A percentile compares a stretch with the other conserved stretches of the same genome.
These are phyloP conservation scores for Amanita fuliginea DNA, from an alignment of 768 basidiomycete species.

Conservation along the genomic window DNA sequence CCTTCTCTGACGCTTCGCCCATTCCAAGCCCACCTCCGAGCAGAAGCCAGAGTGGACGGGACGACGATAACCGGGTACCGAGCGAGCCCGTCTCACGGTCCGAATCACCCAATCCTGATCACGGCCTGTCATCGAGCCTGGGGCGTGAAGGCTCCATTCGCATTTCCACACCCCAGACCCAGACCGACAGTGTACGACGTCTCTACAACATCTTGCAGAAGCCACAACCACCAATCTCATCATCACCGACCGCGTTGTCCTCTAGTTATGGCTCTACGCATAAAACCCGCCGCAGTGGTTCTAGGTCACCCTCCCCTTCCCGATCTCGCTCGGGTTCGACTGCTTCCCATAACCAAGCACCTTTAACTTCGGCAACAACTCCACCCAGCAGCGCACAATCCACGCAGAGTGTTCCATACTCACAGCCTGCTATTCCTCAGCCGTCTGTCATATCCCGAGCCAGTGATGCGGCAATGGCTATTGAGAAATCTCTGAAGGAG, in stretches of 20 bases:
- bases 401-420: constrained; percentile 10
- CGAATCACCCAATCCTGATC: not conserved
- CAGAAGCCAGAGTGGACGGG: not conserved
- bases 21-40: not conserved
- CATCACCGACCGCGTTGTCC: not conserved
- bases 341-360: constrained; percentile 11
- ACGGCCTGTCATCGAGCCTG: not conserved
- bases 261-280: not conserved
- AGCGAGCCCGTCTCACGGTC: constrained; percentile 2
- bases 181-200: not conserved
- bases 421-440: constrained; percentile 5
- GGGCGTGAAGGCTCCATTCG: not conserved
- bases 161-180: not conserved
- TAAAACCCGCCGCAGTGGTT: not conserved
- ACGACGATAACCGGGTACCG: not conserved
- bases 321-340: constrained; percentile 15
- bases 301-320: constrained; percentile 3
- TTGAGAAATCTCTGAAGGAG: constrained; percentile 31
- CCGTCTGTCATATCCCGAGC: constrained; percentile 30
- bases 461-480: constrained; percentile 40
- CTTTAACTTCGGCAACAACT: constrained; percentile 8
- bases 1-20: not conserved
- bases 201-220: constrained; percentile 6
- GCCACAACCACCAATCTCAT: not conserved
- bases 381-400: constrained; percentile 7